These are phyloP conservation scores for Paragyromitra xinjiangensis DNA, from an alignment of 495 filamentous ascomycete genomes.

Conservation along the genomic window DNA sequence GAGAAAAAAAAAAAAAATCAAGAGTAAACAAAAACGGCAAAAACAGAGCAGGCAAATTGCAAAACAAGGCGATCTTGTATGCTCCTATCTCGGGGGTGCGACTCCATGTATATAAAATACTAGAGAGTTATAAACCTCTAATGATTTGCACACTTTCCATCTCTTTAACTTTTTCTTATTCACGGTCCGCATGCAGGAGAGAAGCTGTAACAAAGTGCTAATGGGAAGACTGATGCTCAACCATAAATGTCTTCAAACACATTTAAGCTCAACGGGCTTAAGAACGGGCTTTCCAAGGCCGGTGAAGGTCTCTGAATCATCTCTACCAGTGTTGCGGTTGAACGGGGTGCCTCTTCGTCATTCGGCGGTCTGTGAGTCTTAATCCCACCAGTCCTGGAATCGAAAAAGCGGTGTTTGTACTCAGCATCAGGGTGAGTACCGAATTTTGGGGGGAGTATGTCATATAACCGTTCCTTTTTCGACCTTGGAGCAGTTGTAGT, in stretches of 20 bases:
- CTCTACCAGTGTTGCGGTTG: constrained; percentile 17
- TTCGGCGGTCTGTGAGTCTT: constrained; percentile 1
- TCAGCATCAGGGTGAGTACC: not conserved
- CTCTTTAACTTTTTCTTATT: not conserved
- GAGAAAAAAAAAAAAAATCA: not conserved
- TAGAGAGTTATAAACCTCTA: not conserved
- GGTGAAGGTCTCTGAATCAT: constrained; percentile 20
- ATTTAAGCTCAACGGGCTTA: not conserved
- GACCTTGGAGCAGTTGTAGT: not conserved
- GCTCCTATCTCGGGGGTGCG: not conserved
- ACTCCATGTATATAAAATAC: not conserved
- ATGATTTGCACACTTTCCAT: not conserved
- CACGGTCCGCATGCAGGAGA: not conserved
- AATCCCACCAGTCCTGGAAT: constrained; percentile 2
- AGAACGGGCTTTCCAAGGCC: not conserved
- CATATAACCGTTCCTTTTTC: not conserved
- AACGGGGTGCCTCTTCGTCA: constrained; percentile 9
- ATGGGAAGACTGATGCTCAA: not conserved
- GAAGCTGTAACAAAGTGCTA: not conserved
- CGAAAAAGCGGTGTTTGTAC: constrained; percentile 19
- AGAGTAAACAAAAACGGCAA: not conserved
- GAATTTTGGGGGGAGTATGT: not conserved
- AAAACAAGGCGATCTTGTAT: not conserved
- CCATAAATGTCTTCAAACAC: constrained; percentile 39
- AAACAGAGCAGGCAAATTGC: not conserved